phyloP scores from a whole-genome alignment of 2,329 filamentous ascomycete genomes.

The Pleomassaria siparia region DNA sequence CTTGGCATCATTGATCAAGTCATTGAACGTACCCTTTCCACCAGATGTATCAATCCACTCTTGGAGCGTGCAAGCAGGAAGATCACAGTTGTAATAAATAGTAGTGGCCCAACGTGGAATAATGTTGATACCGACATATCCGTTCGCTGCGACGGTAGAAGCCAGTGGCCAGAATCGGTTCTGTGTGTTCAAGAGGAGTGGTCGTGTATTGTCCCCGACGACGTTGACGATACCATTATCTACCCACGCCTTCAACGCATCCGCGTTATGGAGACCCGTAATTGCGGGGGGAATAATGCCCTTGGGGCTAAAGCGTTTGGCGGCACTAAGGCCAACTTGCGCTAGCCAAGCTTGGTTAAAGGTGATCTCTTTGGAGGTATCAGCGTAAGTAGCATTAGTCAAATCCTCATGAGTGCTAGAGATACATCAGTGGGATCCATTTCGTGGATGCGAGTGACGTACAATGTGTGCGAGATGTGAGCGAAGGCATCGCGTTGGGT shows the following conservation, averaged over 20 bases:
- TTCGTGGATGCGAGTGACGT: constrained; percentile 14
- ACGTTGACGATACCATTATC: constrained; percentile 62
- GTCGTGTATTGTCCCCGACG: constrained; percentile 65
- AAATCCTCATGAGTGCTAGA: constrained; percentile 56
- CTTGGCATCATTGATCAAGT: constrained; percentile 55
- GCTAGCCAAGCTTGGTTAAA: constrained; percentile 63
- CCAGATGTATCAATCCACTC: constrained; percentile 64
- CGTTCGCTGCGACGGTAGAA: constrained; percentile 54
- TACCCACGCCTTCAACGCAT: constrained; percentile 61
- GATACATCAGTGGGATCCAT: background rate
- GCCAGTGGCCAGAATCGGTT: constrained; percentile 60
- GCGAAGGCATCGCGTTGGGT: constrained; percentile 57
- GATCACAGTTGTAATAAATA: constrained; percentile 67
- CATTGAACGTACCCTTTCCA: constrained; percentile 55
- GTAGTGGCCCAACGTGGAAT: constrained; percentile 63
- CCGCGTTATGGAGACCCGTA: constrained; percentile 65
- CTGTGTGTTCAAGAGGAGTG: constrained; percentile 54
- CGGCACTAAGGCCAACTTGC: constrained; percentile 53
- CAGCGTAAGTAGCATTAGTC: constrained; percentile 62
- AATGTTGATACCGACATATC: constrained; percentile 58
- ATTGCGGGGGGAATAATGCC: constrained; percentile 66
- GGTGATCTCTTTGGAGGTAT: constrained; percentile 58
- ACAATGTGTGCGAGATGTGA: constrained; percentile 64
- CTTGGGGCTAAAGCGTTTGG: constrained; percentile 52
- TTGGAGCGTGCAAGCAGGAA: constrained; percentile 56